These are phyloP conservation scores for Xylaria scruposa DNA, from an alignment of 495 filamentous ascomycete species.

Conservation along the genomic window DNA sequence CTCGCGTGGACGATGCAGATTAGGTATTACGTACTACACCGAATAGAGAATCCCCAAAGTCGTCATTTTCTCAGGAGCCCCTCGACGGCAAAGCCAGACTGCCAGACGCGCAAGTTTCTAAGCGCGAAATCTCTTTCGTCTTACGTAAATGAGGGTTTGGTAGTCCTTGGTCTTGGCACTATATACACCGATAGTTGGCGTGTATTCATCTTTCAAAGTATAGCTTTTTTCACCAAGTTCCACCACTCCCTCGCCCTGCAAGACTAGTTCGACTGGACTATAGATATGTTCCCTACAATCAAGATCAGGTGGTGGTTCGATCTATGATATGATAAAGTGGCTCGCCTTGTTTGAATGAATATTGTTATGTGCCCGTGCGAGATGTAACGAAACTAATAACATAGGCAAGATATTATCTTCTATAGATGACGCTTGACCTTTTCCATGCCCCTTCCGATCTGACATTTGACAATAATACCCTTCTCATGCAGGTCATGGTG, in stretches of 20 bases:
- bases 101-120: slow-evolving; percentile 2
- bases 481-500: slow-evolving; percentile 15
- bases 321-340: not conserved
- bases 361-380: not conserved
- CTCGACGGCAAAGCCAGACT: not conserved
- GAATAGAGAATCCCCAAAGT: not conserved
- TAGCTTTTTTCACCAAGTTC: not conserved
- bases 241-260: not conserved
- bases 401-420: not conserved
- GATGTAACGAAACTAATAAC: not conserved
- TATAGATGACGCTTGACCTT: not conserved
- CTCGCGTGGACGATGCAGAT: not conserved
- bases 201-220: not conserved
- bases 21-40: slow-evolving; percentile 3
- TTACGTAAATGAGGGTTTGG: slow-evolving; percentile 8
- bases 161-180: not conserved
- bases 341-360: not conserved
- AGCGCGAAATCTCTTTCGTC: slow-evolving; percentile 3
- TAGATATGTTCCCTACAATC: not conserved
- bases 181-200: slow-evolving; percentile 9
- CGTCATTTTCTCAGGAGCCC: not conserved
- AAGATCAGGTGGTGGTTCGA: not conserved
- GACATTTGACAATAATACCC: slow-evolving; percentile 1
- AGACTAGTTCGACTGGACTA: not conserved
- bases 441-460: not conserved